Evolutionary conservation across 2,329 filamentous ascomycete species (phyloP).

Genomic region (Penicillium nordicum): DNA sequence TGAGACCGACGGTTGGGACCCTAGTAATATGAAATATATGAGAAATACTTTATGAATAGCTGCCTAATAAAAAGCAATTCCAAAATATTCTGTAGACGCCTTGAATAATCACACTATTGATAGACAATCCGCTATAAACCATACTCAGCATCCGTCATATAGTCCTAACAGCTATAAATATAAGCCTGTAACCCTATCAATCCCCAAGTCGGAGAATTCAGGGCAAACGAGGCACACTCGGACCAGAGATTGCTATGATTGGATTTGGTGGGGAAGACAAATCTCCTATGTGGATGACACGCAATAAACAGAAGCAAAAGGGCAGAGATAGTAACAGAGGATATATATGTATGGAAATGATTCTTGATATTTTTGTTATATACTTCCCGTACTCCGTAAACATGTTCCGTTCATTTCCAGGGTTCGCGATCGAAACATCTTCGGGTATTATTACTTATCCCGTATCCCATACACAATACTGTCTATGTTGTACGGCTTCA

Average conservation of each 20-base stretch:
- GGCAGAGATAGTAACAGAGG: not conserved
- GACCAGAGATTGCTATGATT: slow-evolving; percentile 4
- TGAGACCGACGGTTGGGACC: not conserved
- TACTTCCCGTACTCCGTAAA: not conserved
- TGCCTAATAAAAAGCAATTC: not conserved
- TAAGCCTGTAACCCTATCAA: not conserved
- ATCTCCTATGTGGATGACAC: not conserved
- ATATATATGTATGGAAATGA: not conserved
- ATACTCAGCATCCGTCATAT: not conserved
- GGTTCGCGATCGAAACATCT: slow-evolving; percentile 5
- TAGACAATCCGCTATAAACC: not conserved
- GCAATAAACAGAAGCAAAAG: not conserved
- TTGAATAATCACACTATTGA: not conserved
- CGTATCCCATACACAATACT: slow-evolving; percentile 21
- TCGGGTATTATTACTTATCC: slow-evolving; percentile 17
- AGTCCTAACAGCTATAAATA: too few relatives aligned
- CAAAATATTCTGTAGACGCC: not conserved
- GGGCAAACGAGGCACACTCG: slow-evolving; percentile 4
- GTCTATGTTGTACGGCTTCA: slow-evolving; percentile 1
- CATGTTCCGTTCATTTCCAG: not conserved
- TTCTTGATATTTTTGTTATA: not conserved
- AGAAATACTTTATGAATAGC: not conserved
- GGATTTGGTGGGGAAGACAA: slow-evolving; percentile 1
- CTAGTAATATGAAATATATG: not conserved
- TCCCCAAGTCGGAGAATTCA: slow-evolving; percentile 3